These are phyloP conservation scores for Hypoxylon fuscum DNA, from an alignment of 495 filamentous ascomycete genomes.

Conservation along the genomic window DNA sequence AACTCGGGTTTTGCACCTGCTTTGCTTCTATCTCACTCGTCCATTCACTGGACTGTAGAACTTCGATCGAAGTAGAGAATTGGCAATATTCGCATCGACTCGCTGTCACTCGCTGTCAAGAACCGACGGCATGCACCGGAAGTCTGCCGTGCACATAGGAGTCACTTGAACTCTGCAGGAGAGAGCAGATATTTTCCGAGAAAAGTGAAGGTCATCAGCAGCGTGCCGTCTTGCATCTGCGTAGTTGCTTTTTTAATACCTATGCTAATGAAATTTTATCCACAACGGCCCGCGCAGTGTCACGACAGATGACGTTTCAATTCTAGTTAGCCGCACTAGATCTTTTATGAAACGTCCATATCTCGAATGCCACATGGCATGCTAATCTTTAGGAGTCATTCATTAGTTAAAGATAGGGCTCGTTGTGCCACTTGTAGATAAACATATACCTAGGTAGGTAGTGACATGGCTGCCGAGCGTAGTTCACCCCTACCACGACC, in stretches of 20 bases:
- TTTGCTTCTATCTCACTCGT: neutral
- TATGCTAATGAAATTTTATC: neutral
- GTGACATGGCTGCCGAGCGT: too few species aligned
- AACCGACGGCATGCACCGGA: slow-evolving; percentile 1
- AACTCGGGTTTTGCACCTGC: neutral
- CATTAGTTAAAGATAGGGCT: slow-evolving; percentile 2
- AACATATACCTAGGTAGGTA: too few species aligned
- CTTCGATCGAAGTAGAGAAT: slow-evolving; percentile 23
- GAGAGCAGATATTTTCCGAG: neutral
- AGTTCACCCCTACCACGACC: neutral
- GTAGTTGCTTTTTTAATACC: neutral
- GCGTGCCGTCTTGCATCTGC: slow-evolving; percentile 1
- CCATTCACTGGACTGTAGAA: slow-evolving; percentile 16
- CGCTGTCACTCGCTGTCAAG: neutral
- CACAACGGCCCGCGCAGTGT: neutral
- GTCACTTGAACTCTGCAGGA: slow-evolving; percentile 5
- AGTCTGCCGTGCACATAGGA: slow-evolving; percentile 18
- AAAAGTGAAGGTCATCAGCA: slow-evolving; percentile 8
- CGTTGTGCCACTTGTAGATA: neutral
- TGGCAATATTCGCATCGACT: slow-evolving; percentile 17
- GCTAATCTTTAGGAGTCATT: neutral
- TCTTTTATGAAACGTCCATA: slow-evolving; percentile 10
- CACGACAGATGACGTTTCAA: neutral
- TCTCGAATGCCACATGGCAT: slow-evolving; percentile 14
- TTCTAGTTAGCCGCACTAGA: slow-evolving; percentile 6